These are phyloP conservation scores for Pachyrhizus erosus DNA, from an alignment of 306 rosid species.

Conservation along the genomic window DNA sequence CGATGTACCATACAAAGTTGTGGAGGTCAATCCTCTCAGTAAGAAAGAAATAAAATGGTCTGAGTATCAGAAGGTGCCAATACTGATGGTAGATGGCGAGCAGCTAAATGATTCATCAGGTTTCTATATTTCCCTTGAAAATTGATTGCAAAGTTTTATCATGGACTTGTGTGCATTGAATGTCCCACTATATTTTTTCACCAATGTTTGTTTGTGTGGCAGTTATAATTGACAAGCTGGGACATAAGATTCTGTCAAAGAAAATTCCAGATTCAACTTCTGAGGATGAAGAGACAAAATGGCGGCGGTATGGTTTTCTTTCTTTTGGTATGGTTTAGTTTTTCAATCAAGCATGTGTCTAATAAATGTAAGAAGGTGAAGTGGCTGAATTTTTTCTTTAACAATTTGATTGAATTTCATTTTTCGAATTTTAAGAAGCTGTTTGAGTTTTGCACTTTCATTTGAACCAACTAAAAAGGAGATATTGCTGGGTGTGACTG, in stretches of 20 bases:
- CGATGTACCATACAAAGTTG: slow-evolving; percentile 86
- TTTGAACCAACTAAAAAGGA: slow-evolving; percentile 12
- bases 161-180: slow-evolving; percentile 15
- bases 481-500: slow-evolving; percentile 19
- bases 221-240: slow-evolving; percentile 82
- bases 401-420: slow-evolving; percentile 18
- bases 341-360: slow-evolving; percentile 29
- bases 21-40: slow-evolving; percentile 94
- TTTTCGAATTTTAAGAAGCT: slow-evolving; percentile 16
- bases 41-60: slow-evolving; percentile 98
- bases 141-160: slow-evolving; percentile 20
- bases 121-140: slow-evolving; percentile 36
- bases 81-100: slow-evolving; percentile 89
- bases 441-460: slow-evolving; percentile 6
- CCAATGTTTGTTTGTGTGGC: slow-evolving; percentile 38
- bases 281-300: slow-evolving; percentile 83
- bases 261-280: slow-evolving; percentile 44
- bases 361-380: slow-evolving; percentile 31
- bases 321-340: slow-evolving; percentile 10
- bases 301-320: slow-evolving; percentile 75
- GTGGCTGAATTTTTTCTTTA: neutral
- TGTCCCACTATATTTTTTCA: neutral
- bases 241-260: slow-evolving; percentile 57
- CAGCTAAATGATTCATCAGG: slow-evolving; percentile 98
- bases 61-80: slow-evolving; percentile 95